Percentiles rank a stretch among this genome's conserved stretches.
Conservation (phyloP, 306 rosid species). For the Castanospermum australe region DNA sequence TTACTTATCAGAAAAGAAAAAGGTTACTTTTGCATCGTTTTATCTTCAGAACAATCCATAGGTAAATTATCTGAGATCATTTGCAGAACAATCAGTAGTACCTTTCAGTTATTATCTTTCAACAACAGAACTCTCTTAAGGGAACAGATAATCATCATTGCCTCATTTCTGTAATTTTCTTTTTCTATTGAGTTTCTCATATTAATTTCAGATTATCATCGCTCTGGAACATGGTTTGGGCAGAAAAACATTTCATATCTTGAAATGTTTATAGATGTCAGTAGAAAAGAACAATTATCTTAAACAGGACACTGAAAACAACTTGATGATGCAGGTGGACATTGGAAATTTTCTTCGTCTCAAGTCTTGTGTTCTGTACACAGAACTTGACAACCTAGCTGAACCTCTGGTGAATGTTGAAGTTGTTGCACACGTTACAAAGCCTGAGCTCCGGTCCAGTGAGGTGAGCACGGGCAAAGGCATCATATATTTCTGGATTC, state of each 20-base stretch:
- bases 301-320: conserved; percentile 1
- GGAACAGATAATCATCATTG: background rate
- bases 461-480: conserved; percentile 55
- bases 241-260: background rate
- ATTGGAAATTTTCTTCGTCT: conserved; percentile 87
- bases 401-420: conserved; percentile 76
- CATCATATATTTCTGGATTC: background rate
- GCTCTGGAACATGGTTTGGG: background rate
- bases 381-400: conserved; percentile 57
- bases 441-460: conserved; percentile 77
- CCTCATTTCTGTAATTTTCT: background rate
- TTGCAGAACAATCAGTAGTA: background rate
- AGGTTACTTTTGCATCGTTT: background rate
- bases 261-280: background rate
- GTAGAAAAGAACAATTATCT: background rate
- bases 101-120: conserved; percentile 3
- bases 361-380: conserved; percentile 80
- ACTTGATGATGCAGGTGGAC: conserved; percentile 68
- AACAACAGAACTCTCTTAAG: background rate
- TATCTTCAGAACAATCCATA: background rate
- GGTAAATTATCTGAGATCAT: background rate
- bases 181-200: background rate
- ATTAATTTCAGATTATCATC: background rate
- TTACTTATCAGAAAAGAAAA: background rate
- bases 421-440: conserved; percentile 82